These are phyloP conservation scores for Drechmeria coniospora DNA, from an alignment of 2,329 filamentous ascomycete genomes.

Conservation along the genomic window DNA sequence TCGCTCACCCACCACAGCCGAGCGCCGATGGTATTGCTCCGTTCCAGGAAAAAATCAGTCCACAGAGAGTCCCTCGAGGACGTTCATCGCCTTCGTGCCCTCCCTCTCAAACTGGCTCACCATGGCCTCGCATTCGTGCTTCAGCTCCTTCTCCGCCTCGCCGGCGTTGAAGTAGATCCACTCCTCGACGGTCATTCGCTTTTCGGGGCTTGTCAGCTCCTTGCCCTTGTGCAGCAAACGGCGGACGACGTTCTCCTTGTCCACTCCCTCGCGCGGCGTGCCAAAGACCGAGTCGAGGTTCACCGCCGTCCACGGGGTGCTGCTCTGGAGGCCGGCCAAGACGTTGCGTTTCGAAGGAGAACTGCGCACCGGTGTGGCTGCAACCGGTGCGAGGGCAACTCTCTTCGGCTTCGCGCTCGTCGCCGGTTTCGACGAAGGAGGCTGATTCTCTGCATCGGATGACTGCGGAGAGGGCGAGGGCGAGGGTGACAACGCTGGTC, in stretches of 20 bases:
- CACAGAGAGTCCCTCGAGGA: conserved; percentile 56
- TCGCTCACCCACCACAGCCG: too few relatives aligned
- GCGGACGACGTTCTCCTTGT: conserved; percentile 37
- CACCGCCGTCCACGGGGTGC: conserved; percentile 52
- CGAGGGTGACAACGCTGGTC: conserved; percentile 43
- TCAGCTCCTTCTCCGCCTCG: conserved; percentile 64
- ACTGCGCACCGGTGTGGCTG: conserved; percentile 30
- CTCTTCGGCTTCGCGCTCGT: conserved; percentile 29
- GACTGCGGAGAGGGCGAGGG: conserved; percentile 59
- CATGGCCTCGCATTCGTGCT: conserved; percentile 66
- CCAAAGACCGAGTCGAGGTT: conserved; percentile 63
- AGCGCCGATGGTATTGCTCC: neutral
- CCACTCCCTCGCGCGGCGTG: conserved; percentile 22
- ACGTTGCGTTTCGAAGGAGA: conserved; percentile 50
- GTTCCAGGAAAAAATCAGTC: conserved; percentile 21
- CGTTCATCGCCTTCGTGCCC: conserved; percentile 61
- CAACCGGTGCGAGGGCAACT: conserved; percentile 28
- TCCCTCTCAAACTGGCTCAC: conserved; percentile 74
- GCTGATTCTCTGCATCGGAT: conserved; percentile 67
- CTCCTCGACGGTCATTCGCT: conserved; percentile 81
- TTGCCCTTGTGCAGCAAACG: conserved; percentile 38
- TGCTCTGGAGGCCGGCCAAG: conserved; percentile 39
- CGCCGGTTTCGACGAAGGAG: conserved; percentile 49
- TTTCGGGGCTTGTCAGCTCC: conserved; percentile 59
- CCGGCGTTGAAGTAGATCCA: conserved; percentile 77